These are phyloP conservation scores for Coniochaeta sp. DNA, from an alignment of 2,329 filamentous ascomycete genomes.

Conservation along the genomic window DNA sequence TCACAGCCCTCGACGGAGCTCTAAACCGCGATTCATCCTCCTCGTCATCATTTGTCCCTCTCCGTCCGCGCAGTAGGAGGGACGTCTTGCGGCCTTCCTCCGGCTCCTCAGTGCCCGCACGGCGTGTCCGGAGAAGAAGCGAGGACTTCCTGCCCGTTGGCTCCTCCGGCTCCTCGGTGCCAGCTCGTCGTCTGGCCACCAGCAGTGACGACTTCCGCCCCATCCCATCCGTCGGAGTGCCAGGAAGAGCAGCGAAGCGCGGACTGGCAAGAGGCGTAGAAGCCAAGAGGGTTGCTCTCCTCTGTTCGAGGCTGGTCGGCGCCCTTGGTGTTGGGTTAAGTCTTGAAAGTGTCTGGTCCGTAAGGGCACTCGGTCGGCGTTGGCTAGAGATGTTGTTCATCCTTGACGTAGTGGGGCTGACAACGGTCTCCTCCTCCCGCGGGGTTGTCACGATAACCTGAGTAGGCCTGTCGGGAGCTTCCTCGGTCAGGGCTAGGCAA, in stretches of 20 bases:
- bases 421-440: slow-evolving; percentile 12
- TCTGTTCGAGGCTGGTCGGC: slow-evolving; percentile 45
- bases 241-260: slow-evolving; percentile 28
- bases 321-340: slow-evolving; percentile 27
- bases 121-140: slow-evolving; percentile 37
- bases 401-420: slow-evolving; percentile 9
- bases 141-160: slow-evolving; percentile 35
- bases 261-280: slow-evolving; percentile 38
- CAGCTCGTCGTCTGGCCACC: slow-evolving; percentile 32
- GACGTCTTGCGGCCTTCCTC: slow-evolving; percentile 37
- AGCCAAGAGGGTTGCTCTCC: slow-evolving; percentile 38
- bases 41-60: slow-evolving; percentile 37
- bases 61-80: slow-evolving; percentile 35
- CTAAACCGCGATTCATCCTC: slow-evolving; percentile 43
- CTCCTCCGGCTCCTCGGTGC: slow-evolving; percentile 42
- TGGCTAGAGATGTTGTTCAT: slow-evolving; percentile 20
- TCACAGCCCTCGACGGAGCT: slow-evolving; percentile 50
- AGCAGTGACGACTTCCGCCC: slow-evolving; percentile 47
- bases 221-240: slow-evolving; percentile 30
- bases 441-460: slow-evolving; percentile 19
- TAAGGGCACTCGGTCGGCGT: slow-evolving; percentile 32
- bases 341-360: slow-evolving; percentile 29
- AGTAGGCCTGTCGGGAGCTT: slow-evolving; percentile 24
- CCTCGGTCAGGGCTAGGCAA: slow-evolving; percentile 73
- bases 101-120: slow-evolving; percentile 36